Conservation (phyloP, 495 filamentous ascomycete species). For the Neohortaea acidophila region DNA sequence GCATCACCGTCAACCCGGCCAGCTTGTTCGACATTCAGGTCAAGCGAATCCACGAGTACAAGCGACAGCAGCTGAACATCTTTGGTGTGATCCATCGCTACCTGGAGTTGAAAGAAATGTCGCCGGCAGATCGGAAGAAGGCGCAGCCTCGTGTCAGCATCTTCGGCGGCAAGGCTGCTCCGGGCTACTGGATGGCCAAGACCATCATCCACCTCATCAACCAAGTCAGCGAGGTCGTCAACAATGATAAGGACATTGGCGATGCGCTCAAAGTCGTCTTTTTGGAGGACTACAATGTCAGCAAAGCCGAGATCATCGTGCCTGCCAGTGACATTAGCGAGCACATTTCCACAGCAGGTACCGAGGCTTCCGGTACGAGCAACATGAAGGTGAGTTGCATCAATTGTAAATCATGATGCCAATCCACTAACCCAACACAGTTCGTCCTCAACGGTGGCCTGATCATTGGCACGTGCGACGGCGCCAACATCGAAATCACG, state of each 20-base stretch:
- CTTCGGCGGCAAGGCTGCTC: constrained; percentile 94
- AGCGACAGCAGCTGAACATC: constrained; percentile 97
- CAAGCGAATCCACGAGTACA: constrained; percentile 98
- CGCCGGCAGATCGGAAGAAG: constrained; percentile 72
- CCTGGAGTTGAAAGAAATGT: constrained; percentile 72
- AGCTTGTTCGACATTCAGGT: constrained; percentile 94
- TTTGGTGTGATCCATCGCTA: constrained; percentile 96
- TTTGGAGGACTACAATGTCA: constrained; percentile 96
- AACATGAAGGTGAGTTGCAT: constrained; percentile 63
- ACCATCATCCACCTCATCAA: constrained; percentile 95
- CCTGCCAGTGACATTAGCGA: constrained; percentile 94
- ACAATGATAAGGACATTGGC: constrained; percentile 78
- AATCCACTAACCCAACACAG: constrained; percentile 5
- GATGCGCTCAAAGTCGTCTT: constrained; percentile 95
- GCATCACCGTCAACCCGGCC: constrained; percentile 68
- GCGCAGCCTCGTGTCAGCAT: constrained; percentile 84
- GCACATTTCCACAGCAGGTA: constrained; percentile 96
- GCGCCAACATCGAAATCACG: constrained; percentile 75
- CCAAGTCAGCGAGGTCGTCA: constrained; percentile 78
- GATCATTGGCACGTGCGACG: constrained; percentile 95
- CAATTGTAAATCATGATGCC: background rate
- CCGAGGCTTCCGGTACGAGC: constrained; percentile 53
- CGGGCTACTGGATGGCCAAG: constrained; percentile 99
- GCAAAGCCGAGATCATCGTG: constrained; percentile 92
- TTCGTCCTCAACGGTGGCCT: constrained; percentile 94